Conservation (phyloP, 495 filamentous ascomycete species). For the Friedmanniomyces endolithicus region DNA sequence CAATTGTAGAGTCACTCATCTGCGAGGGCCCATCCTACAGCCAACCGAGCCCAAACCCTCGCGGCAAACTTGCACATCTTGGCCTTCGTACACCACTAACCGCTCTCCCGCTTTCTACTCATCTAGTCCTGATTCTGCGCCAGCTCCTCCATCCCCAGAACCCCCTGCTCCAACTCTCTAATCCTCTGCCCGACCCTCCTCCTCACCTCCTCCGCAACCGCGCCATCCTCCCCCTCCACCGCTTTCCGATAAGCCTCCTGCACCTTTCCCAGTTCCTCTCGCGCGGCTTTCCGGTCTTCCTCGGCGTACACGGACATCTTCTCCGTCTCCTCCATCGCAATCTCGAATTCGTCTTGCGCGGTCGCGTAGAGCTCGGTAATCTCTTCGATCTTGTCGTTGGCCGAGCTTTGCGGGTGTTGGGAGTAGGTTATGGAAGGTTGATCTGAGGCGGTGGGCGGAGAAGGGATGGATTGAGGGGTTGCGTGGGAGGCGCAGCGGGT, state of each 20-base stretch:
- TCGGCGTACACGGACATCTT: slow-evolving; percentile 42
- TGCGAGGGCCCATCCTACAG: no score
- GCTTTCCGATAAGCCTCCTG: slow-evolving; percentile 36
- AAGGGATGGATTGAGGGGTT: not conserved
- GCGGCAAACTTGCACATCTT: not conserved
- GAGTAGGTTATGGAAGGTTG: not conserved
- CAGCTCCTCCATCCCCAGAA: slow-evolving; percentile 37
- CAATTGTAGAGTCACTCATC: no score
- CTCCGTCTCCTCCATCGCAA: slow-evolving; percentile 44
- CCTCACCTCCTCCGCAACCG: slow-evolving; percentile 38
- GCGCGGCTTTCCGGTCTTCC: slow-evolving; percentile 41
- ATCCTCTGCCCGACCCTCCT: slow-evolving; percentile 38
- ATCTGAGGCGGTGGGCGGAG: slow-evolving; percentile 7
- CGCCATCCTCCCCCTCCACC: slow-evolving; percentile 25
- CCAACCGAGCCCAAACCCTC: no score
- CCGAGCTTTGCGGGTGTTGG: slow-evolving; percentile 23
- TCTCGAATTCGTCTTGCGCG: slow-evolving; percentile 44
- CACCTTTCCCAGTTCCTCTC: slow-evolving; percentile 39
- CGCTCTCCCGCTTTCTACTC: no score
- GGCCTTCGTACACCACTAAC: not conserved
- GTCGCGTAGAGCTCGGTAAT: slow-evolving; percentile 37
- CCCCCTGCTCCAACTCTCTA: slow-evolving; percentile 42
- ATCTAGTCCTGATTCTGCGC: slow-evolving; percentile 26
- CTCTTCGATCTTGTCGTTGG: slow-evolving; percentile 35
- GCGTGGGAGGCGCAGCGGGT: slow-evolving; percentile 10